These are phyloP conservation scores for Fusarium sulawesiense DNA, from an alignment of 2,329 filamentous ascomycete species.

Conservation along the genomic window DNA sequence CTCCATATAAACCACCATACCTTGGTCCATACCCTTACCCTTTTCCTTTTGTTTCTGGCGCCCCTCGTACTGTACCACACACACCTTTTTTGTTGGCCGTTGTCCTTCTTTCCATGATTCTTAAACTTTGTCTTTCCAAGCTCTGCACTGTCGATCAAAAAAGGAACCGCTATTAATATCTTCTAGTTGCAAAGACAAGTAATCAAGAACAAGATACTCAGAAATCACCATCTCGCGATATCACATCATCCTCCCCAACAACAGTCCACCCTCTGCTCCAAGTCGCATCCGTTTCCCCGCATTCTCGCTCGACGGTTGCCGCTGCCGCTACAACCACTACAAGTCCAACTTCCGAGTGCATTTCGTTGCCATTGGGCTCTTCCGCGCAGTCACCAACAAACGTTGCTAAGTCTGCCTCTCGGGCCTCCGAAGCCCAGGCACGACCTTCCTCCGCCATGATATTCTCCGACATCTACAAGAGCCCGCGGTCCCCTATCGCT, in stretches of 20 bases:
- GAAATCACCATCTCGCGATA: constrained; percentile 28
- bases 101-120: constrained; percentile 1
- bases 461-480: constrained; percentile 70
- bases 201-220: constrained; percentile 10
- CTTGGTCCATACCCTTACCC: background rate
- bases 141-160: constrained; percentile 6
- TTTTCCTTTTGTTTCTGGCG: constrained; percentile 11
- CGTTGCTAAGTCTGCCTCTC: constrained; percentile 24
- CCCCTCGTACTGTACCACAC: constrained; percentile 26
- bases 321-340: constrained; percentile 32
- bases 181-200: constrained; percentile 25
- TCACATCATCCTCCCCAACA: constrained; percentile 37
- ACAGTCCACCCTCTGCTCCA: constrained; percentile 41
- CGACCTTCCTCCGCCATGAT: constrained; percentile 57
- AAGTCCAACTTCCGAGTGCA: constrained; percentile 25
- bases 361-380: constrained; percentile 17
- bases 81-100: constrained; percentile 18
- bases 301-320: constrained; percentile 39
- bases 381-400: constrained; percentile 14
- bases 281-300: constrained; percentile 35
- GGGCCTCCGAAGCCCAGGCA: constrained; percentile 37
- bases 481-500: constrained; percentile 63
- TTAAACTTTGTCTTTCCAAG: constrained; percentile 10
- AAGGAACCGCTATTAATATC: constrained; percentile 12
- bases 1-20: constrained; percentile 29